phyloP scores from a whole-genome alignment of 805 yeast genomes.

The Debaryomyces maramus region DNA sequence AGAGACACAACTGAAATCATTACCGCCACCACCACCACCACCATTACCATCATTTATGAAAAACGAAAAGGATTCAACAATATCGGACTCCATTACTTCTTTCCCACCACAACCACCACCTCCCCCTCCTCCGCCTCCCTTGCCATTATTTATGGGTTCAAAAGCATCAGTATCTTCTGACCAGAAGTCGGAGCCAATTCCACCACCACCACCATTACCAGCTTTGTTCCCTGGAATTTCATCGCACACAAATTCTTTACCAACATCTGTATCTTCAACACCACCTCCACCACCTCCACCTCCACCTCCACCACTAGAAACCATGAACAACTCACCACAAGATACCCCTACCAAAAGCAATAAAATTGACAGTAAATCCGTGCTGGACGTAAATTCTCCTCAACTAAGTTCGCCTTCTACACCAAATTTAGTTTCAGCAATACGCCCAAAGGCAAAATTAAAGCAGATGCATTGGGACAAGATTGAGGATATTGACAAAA shows the following conservation, averaged over 20 bases:
- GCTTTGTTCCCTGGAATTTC: constrained; percentile 2
- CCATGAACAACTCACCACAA: background rate
- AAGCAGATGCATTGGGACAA: constrained; percentile 98
- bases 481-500: constrained; percentile 76
- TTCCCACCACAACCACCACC: constrained; percentile 7
- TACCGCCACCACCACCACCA: constrained; percentile 14
- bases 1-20: no score
- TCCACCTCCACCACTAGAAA: constrained; percentile 10
- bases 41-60: constrained; percentile 12
- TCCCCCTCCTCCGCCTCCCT: constrained; percentile 20
- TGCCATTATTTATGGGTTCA: constrained; percentile 11
- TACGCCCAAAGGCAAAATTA: constrained; percentile 68
- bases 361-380: no score
- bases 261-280: constrained; percentile 4
- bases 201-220: constrained; percentile 21
- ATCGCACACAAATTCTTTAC: background rate
- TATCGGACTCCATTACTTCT: no score
- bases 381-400: no score
- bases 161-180: no score
- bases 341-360: background rate
- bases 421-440: constrained; percentile 17
- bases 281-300: constrained; percentile 21
- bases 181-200: no score
- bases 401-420: constrained; percentile 20
- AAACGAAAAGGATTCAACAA: background rate